Evolutionary conservation across 2,329 filamentous ascomycete genomes (phyloP), one percentile per base, ranked within the genome.

Genomic region (Fusarium acutatum): DNA sequence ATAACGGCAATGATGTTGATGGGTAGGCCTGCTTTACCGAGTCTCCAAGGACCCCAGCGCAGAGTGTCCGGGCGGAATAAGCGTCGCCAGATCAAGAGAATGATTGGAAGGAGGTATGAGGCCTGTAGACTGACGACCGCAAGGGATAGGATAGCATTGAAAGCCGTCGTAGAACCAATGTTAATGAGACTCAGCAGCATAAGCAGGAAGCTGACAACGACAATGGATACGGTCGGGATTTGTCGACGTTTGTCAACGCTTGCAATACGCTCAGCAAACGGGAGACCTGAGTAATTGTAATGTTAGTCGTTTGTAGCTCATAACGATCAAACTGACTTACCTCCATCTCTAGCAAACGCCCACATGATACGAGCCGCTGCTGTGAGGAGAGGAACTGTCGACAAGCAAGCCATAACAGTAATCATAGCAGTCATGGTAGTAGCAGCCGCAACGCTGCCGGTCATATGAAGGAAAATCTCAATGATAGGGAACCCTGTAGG

Each of bases 141-240:
- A 3, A 76, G 47, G 1, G 73, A 75, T 1, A 76, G 56, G 4
- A 76, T 61, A 2, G 74, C 74, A 24, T 74, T 76, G 53, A 76
- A 73, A 6, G 74, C 74, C 2, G 74, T 76, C 1, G 73, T 75
- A 2, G 73, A 76, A 7, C 72, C 73, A 7, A 76, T 75, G 24
- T 76, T 76, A 60, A 76, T 72, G 7, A 76, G 73, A 11, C 73
- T 69, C 2, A 76, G 44, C 3, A 76, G 40, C 47, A 74, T 71
- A 15, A 75, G 46, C 2, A 75, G 17, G 9, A 67, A 50, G 1
- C 59, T 70, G 3, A 64, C 63, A 0, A 41, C 56, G 24, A 67
- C 1, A 2, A 75, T 65, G 10, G 73, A 69, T 6, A 69, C 8
- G 0, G 72, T 71, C 0, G 73, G 73, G 6, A 75, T 73, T 2